Conservation (phyloP, 495 filamentous ascomycete genomes). For the Penicillium salamii region DNA sequence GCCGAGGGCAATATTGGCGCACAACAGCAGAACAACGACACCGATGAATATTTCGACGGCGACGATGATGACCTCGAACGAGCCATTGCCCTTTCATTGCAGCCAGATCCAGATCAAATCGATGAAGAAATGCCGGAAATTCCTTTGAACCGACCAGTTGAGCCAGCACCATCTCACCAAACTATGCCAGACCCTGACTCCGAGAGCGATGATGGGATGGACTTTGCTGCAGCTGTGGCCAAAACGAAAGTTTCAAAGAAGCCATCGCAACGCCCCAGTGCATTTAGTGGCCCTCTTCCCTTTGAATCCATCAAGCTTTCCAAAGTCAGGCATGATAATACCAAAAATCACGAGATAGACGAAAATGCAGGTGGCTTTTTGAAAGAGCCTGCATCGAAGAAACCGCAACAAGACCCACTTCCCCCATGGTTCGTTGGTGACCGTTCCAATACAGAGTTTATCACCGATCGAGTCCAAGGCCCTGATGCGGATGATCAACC, state of each 20-base stretch:
- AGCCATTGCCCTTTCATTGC: slow-evolving; percentile 81
- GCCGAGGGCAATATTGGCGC: slow-evolving; percentile 35
- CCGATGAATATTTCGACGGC: slow-evolving; percentile 45
- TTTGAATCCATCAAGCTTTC: slow-evolving; percentile 81
- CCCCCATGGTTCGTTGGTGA: slow-evolving; percentile 79
- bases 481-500: slow-evolving; percentile 19
- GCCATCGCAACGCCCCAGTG: slow-evolving; percentile 17
- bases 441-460: slow-evolving; percentile 30
- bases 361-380: slow-evolving; percentile 69
- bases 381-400: slow-evolving; percentile 40
- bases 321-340: slow-evolving; percentile 29
- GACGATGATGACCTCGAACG: slow-evolving; percentile 70
- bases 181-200: slow-evolving; percentile 10
- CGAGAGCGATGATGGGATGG: slow-evolving; percentile 44
- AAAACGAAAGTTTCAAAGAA: slow-evolving; percentile 36
- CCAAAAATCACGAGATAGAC: slow-evolving; percentile 31
- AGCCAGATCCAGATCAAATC: slow-evolving; percentile 26
- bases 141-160: slow-evolving; percentile 23
- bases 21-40: slow-evolving; percentile 21
- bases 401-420: slow-evolving; percentile 58
- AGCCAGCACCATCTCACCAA: slow-evolving; percentile 14
- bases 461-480: slow-evolving; percentile 28
- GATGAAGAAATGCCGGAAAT: slow-evolving; percentile 35
- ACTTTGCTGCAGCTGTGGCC: slow-evolving; percentile 43
- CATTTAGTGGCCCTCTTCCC: slow-evolving; percentile 74